Evolutionary conservation across 352 stramenopile species (phyloP).

Genomic region (Peronospora destructor): DNA sequence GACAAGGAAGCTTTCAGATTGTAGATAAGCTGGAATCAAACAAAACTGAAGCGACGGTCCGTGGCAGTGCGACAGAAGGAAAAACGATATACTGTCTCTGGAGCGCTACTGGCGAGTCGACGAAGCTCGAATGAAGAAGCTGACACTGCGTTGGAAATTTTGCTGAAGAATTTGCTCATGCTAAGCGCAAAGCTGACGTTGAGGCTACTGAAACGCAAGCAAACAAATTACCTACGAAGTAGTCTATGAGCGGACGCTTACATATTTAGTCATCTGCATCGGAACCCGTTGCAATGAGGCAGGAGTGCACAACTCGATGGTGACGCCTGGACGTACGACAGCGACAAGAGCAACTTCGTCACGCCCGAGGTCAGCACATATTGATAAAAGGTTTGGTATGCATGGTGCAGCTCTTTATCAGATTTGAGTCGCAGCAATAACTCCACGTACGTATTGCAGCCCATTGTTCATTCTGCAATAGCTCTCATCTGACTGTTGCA

Average conservation of each 20-base stretch:
- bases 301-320: constrained; percentile 71
- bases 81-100: constrained; percentile 89
- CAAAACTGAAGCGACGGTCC: constrained; percentile 96
- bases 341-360: constrained; percentile 39
- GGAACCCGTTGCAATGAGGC: constrained; percentile 55
- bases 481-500: constrained; percentile 3
- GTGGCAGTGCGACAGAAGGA: constrained; percentile 94
- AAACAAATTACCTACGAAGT: constrained; percentile 90
- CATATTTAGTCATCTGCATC: no score
- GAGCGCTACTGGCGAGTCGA: constrained; percentile 91
- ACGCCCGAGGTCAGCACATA: constrained; percentile 50
- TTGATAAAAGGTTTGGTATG: constrained; percentile 55
- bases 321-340: constrained; percentile 58
- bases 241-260: constrained; percentile 81
- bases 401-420: constrained; percentile 1
- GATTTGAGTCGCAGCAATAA: constrained; percentile 38
- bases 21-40: constrained; percentile 97
- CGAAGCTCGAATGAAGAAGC: constrained; percentile 93
- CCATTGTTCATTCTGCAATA: constrained; percentile 6
- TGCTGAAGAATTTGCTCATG: constrained; percentile 77
- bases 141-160: constrained; percentile 91
- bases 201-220: constrained; percentile 90
- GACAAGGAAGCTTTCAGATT: constrained; percentile 93
- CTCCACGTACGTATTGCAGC: constrained; percentile 46
- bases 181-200: constrained; percentile 68